Percentiles rank a stretch among this genome's conserved stretches.
phyloP scores from a whole-genome alignment of 345 rosid genomes.

The Ceriops tagal region DNA sequence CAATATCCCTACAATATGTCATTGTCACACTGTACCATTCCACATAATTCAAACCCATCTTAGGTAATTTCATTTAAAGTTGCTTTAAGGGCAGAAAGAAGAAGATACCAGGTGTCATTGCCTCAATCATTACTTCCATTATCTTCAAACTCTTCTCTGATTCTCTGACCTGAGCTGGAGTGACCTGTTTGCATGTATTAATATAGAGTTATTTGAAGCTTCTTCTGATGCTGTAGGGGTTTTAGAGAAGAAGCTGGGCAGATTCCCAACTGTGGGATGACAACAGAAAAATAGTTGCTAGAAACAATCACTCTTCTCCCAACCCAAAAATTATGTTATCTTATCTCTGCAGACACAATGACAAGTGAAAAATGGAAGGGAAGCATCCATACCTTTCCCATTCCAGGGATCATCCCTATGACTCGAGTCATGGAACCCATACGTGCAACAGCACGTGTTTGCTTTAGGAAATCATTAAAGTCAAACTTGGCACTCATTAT shows the following conservation, averaged over 20 bases:
- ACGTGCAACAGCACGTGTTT: conserved; percentile 90
- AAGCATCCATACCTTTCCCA: conserved; percentile 64
- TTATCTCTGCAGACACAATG: background rate
- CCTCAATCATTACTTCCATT: conserved; percentile 91
- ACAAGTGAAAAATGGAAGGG: conserved; percentile 8
- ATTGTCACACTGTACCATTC: background rate
- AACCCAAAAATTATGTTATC: conserved; percentile 1
- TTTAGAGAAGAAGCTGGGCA: conserved; percentile 3
- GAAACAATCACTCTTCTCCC: background rate
- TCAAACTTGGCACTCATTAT: conserved; percentile 95
- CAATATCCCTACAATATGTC: background rate
- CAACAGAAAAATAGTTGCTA: background rate
- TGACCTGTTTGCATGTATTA: conserved; percentile 43
- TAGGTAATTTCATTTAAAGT: conserved; percentile 10
- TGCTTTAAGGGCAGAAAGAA: conserved; percentile 9
- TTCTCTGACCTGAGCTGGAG: conserved; percentile 92
- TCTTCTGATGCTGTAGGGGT: background rate
- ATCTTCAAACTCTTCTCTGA: conserved; percentile 81
- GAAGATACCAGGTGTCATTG: conserved; percentile 83
- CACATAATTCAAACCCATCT: background rate
- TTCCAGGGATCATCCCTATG: conserved; percentile 96
- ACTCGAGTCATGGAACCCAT: conserved; percentile 97
- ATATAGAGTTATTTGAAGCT: background rate
- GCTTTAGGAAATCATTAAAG: conserved; percentile 94
- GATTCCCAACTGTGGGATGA: background rate